Evolutionary conservation across 2,329 filamentous ascomycete species (phyloP).

Genomic region (Cordyceps tenuipes): DNA sequence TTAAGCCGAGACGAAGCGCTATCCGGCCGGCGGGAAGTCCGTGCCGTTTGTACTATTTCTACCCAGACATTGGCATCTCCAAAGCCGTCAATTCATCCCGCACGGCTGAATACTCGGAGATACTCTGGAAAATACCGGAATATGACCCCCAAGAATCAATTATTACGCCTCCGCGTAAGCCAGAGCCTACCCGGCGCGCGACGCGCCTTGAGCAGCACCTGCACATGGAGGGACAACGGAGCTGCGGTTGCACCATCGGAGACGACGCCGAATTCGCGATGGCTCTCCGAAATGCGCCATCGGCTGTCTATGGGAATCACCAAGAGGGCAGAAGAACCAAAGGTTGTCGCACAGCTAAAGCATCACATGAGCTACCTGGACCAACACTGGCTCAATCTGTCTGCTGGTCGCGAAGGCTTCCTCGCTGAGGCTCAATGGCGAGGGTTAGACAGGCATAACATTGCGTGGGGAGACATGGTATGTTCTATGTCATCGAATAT

Average conservation of each 20-base stretch:
- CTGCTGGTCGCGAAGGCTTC: conserved; percentile 69
- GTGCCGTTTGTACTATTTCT: background rate
- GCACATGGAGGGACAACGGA: background rate
- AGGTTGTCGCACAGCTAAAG: conserved; percentile 9
- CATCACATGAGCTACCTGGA: conserved; percentile 18
- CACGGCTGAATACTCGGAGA: background rate
- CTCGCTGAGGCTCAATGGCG: conserved; percentile 50
- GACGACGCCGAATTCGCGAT: conserved; percentile 18
- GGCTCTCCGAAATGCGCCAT: conserved; percentile 21
- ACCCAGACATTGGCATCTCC: background rate
- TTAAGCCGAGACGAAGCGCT: conserved; percentile 7
- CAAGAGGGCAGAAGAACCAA: background rate
- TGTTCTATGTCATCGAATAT: background rate
- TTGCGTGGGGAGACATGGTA: conserved; percentile 84
- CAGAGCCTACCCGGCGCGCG: background rate
- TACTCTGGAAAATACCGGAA: too few species aligned
- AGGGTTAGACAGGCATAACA: conserved; percentile 56
- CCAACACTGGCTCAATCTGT: conserved; percentile 58
- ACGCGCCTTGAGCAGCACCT: conserved; percentile 4
- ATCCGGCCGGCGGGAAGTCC: conserved; percentile 7
- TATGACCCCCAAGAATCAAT: background rate
- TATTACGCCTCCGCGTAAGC: background rate
- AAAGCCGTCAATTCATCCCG: background rate
- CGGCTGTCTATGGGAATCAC: conserved; percentile 15
- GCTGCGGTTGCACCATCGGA: background rate